Evolutionary conservation across 2,329 filamentous ascomycete species (phyloP).

Genomic region (Alternaria rosae): DNA sequence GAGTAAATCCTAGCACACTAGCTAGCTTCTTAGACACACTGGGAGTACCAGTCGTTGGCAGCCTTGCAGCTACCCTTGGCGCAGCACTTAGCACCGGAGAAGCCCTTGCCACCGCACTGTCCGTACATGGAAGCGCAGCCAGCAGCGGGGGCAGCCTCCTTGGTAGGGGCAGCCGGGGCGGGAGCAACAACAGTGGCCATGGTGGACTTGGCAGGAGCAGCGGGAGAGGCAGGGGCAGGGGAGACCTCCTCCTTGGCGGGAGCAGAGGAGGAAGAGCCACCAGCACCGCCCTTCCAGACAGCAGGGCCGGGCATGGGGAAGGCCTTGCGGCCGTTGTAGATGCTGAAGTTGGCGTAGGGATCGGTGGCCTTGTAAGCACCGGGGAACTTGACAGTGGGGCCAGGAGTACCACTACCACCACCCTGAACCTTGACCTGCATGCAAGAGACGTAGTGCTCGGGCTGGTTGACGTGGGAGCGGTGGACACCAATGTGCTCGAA

Average conservation of each 20-base stretch:
- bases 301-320: slow-evolving; percentile 25
- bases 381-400: slow-evolving; percentile 46
- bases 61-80: slow-evolving; percentile 24
- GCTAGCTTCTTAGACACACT: slow-evolving; percentile 16
- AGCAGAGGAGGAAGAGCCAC: slow-evolving; percentile 7
- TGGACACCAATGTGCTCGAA: slow-evolving; percentile 54
- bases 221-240: slow-evolving; percentile 7
- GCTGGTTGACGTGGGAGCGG: slow-evolving; percentile 37
- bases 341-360: slow-evolving; percentile 37
- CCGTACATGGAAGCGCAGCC: slow-evolving; percentile 17
- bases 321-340: slow-evolving; percentile 32
- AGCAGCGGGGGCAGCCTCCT: slow-evolving; percentile 1
- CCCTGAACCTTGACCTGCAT: slow-evolving; percentile 53
- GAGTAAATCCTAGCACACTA: not conserved
- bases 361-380: slow-evolving; percentile 39
- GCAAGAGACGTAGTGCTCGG: slow-evolving; percentile 55
- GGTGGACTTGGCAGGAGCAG: slow-evolving; percentile 2
- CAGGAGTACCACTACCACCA: slow-evolving; percentile 42
- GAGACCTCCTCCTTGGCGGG: slow-evolving; percentile 16
- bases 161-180: not conserved
- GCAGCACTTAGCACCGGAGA: slow-evolving; percentile 24
- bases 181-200: slow-evolving; percentile 2
- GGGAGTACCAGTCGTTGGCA: slow-evolving; percentile 27
- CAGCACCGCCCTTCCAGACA: slow-evolving; percentile 25
- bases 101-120: slow-evolving; percentile 27